Percentiles rank a stretch among this genome's conserved stretches.
Evolutionary conservation across 1,284 basidiomycete species (phyloP).

Genomic region (Fomitopsis pinicola): DNA sequence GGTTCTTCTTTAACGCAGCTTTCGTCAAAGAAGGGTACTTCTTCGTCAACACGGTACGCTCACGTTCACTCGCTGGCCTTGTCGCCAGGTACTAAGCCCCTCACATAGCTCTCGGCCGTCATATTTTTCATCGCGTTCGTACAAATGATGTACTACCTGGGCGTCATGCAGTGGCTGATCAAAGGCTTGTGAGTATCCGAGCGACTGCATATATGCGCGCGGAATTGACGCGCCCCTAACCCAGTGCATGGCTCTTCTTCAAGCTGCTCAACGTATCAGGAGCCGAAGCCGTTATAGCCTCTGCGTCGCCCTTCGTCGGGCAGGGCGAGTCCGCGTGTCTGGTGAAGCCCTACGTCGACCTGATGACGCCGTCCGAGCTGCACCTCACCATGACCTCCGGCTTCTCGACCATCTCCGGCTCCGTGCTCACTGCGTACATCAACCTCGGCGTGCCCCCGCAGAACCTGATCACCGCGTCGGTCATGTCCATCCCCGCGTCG

Average conservation of each 20-base stretch:
- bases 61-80: background rate
- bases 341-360: conserved; percentile 81
- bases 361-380: conserved; percentile 87
- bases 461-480: conserved; percentile 85
- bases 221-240: conserved; percentile 7
- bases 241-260: conserved; percentile 89
- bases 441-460: conserved; percentile 76
- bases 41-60: conserved; percentile 69
- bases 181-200: conserved; percentile 58
- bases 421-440: conserved; percentile 85
- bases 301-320: conserved; percentile 89
- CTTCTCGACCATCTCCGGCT: conserved; percentile 89
- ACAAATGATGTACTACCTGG: conserved; percentile 83
- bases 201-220: background rate
- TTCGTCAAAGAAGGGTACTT: conserved; percentile 69
- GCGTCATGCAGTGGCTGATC: conserved; percentile 88
- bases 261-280: conserved; percentile 84
- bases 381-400: conserved; percentile 89
- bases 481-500: conserved; percentile 94
- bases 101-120: conserved; percentile 60
- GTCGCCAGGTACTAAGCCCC: conserved; percentile 4
- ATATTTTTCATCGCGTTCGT: conserved; percentile 88
- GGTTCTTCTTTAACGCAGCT: conserved; percentile 74
- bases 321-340: conserved; percentile 86
- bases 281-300: conserved; percentile 89